Percentiles rank a stretch among this genome's conserved stretches.
phyloP scores from a whole-genome alignment of 352 stramenopile genomes.

The Phytophthora sp. region DNA sequence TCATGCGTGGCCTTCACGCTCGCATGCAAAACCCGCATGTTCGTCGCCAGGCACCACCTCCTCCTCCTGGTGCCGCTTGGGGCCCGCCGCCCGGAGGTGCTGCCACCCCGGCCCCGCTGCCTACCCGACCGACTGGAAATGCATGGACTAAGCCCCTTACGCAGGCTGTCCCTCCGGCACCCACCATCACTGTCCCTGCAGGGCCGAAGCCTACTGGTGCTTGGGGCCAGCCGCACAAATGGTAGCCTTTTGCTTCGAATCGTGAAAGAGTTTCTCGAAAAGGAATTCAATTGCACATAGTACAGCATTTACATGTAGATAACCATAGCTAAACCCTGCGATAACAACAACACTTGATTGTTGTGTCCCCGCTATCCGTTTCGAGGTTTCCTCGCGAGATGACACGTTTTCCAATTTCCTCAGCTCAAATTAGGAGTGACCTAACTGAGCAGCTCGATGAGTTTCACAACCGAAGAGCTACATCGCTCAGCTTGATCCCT shows the following conservation, averaged over 20 bases:
- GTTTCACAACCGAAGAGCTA: constrained; percentile 46
- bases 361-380: constrained; percentile 21
- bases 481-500: constrained; percentile 5
- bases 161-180: constrained; percentile 13
- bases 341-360: constrained; percentile 2
- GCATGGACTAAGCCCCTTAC: constrained; percentile 42
- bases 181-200: constrained; percentile 6
- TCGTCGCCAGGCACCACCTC: constrained; percentile 39
- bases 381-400: constrained; percentile 6
- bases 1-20: constrained; percentile 54
- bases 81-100: constrained; percentile 44
- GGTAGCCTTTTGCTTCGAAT: constrained; percentile 21
- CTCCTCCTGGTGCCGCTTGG: constrained; percentile 43
- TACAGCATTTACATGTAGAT: constrained; percentile 31
- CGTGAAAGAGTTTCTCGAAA: background rate
- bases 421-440: too few relatives aligned
- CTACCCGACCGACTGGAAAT: constrained; percentile 28
- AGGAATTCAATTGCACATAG: constrained; percentile 6
- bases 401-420: constrained; percentile 5
- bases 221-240: constrained; percentile 77
- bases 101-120: constrained; percentile 23
- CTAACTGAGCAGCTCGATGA: constrained; percentile 6
- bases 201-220: constrained; percentile 38
- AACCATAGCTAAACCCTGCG: too few relatives aligned
- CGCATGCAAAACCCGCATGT: constrained; percentile 41